Conservation (phyloP, 495 filamentous ascomycete genomes). For the Aspergillus avenaceus region DNA sequence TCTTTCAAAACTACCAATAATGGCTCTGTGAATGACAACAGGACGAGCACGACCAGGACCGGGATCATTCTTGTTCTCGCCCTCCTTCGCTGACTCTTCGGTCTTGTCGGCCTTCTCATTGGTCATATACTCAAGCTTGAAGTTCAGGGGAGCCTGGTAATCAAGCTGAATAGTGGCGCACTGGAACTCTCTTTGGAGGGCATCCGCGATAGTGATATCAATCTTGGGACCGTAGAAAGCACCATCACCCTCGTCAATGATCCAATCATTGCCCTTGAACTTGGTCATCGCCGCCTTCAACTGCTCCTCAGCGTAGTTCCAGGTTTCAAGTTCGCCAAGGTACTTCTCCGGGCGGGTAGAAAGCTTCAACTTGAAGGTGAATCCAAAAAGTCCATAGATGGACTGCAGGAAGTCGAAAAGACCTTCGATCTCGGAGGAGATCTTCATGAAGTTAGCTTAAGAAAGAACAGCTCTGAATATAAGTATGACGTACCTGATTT, state of each 20-base stretch:
- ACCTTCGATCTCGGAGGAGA: slow-evolving; percentile 76
- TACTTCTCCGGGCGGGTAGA: slow-evolving; percentile 93
- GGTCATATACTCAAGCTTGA: slow-evolving; percentile 79
- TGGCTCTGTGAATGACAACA: slow-evolving; percentile 95
- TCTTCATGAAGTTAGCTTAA: slow-evolving; percentile 41
- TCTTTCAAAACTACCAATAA: slow-evolving; percentile 89
- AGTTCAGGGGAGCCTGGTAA: slow-evolving; percentile 84
- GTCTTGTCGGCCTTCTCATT: slow-evolving; percentile 51
- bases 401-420: slow-evolving; percentile 82
- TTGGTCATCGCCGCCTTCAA: slow-evolving; percentile 72
- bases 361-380: slow-evolving; percentile 93
- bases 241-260: slow-evolving; percentile 87
- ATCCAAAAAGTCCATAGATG: slow-evolving; percentile 87
- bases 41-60: slow-evolving; percentile 77
- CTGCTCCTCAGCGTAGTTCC: slow-evolving; percentile 80
- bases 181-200: slow-evolving; percentile 73
- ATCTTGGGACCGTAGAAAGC: slow-evolving; percentile 98
- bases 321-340: slow-evolving; percentile 80
- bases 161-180: slow-evolving; percentile 98
- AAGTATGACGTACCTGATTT: slow-evolving; percentile 52
- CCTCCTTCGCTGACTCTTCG: slow-evolving; percentile 28
- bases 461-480: background rate
- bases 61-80: slow-evolving; percentile 30
- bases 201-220: slow-evolving; percentile 85
- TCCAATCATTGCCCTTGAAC: slow-evolving; percentile 78